Evolutionary conservation across 139 green algal species (phyloP), one percentile per base, ranked within the genome.

Genomic region (Coccomyxa sp.): DNA sequence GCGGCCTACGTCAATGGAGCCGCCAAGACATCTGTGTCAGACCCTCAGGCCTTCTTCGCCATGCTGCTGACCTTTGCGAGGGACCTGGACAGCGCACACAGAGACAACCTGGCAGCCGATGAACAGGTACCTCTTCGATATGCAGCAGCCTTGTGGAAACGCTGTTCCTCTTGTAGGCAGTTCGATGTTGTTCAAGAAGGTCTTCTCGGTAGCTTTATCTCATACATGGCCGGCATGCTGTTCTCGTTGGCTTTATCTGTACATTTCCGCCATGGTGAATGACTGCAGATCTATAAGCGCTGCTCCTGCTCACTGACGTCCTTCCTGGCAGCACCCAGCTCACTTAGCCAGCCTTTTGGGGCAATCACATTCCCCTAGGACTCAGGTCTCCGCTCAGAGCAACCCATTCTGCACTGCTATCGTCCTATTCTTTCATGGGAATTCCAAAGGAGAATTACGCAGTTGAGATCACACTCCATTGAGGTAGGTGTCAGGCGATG

Each of bases 31-130:
- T 76, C 86, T 39, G 77, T 85, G 24, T 41, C 69, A 24, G 74
- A 80, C 18, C 50, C 75, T 12, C 29, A 78, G 1, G 70, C 44
- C 12, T 83, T 92, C 81, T 91, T 92, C 71, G 39, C 50, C 8
- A 55, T 88, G 55, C 58, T 91, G 33, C 24, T 73, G 39, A 78
- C 50, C 8, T 89, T 91, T 74, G 80, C 81, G 0, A 8, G 75
- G 0, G 79, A 90, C 40, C 84, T 91, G 40, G 86, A 84, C 0
- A 78, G 39, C 0, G 88, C 88, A 0, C 78, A 86, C 29, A 16
- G 31, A 12, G 80, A 91, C 68, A 89, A 91, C 24, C 70, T 70
- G 0, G 88, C 73, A n/a, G 39, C 70, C 4, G 86, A 91, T 68
- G 78, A 40, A 2, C 76, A 81, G 79, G 79, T 77, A 73, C 36